phyloP scores from a whole-genome alignment of 164 flowering plant genomes.

The Berberis vulgaris region DNA sequence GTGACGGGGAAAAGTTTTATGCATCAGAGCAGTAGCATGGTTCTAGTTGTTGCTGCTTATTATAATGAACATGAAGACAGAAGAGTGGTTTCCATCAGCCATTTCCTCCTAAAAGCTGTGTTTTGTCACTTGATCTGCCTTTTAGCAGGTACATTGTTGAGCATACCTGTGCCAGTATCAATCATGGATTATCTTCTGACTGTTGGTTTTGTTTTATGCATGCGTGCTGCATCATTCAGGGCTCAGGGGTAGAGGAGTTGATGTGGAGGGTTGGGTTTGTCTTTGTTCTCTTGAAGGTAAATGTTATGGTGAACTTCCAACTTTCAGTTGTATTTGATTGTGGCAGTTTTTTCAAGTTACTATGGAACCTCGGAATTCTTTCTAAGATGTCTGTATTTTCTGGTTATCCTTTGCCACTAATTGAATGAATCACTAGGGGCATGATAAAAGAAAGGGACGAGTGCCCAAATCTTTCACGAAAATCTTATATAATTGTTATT shows the following conservation, averaged over 20 bases:
- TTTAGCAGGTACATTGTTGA: no score
- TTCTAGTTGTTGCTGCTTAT: neutral
- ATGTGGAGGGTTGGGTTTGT: conserved; percentile 3
- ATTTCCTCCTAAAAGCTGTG: no score
- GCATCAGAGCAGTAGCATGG: conserved; percentile 4
- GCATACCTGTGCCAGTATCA: no score
- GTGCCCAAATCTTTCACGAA: no score
- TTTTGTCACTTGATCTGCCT: no score
- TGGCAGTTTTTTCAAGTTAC: conserved; percentile 7
- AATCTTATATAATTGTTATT: no score
- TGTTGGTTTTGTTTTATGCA: neutral
- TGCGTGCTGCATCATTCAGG: neutral
- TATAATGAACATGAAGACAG: neutral
- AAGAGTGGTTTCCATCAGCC: neutral
- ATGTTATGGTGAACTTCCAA: conserved; percentile 7
- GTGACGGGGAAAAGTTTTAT: conserved; percentile 44
- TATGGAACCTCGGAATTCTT: conserved; percentile 19
- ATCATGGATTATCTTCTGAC: no score
- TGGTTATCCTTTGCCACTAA: conserved; percentile 4
- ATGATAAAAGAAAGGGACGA: conserved; percentile 3
- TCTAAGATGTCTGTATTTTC: conserved; percentile 8
- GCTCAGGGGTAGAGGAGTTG: neutral
- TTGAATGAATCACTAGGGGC: neutral
- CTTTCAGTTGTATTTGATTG: conserved; percentile 12
- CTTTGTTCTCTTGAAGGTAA: conserved; percentile 8